Evolutionary conservation across 2,329 filamentous ascomycete genomes (phyloP).

Genomic region (Fusarium cyanostomum): DNA sequence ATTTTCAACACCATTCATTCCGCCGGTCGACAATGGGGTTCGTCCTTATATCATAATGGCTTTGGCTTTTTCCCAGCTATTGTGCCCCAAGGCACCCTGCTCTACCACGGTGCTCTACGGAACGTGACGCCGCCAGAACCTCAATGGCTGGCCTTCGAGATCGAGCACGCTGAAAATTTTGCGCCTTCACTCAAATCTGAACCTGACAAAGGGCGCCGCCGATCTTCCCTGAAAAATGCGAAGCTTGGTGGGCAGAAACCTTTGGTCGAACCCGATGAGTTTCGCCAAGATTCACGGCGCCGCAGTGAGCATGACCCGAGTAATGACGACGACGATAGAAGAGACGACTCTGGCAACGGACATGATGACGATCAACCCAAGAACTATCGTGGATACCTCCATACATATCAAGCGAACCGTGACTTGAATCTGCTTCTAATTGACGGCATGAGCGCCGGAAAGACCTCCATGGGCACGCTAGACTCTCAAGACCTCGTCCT

Average conservation of each 20-base stretch:
- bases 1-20: slow-evolving; percentile 80
- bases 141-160: slow-evolving; percentile 81
- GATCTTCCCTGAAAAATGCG: neutral
- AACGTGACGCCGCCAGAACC: slow-evolving; percentile 59
- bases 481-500: slow-evolving; percentile 74
- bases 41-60: slow-evolving; percentile 77
- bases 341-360: neutral
- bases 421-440: slow-evolving; percentile 71
- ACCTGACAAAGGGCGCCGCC: neutral
- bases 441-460: slow-evolving; percentile 75
- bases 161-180: slow-evolving; percentile 76
- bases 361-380: slow-evolving; percentile 5
- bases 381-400: slow-evolving; percentile 65
- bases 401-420: slow-evolving; percentile 69
- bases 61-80: slow-evolving; percentile 75
- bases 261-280: neutral
- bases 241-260: neutral
- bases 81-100: slow-evolving; percentile 69
- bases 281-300: slow-evolving; percentile 19
- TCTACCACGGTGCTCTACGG: slow-evolving; percentile 71
- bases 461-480: slow-evolving; percentile 71
- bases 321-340: neutral
- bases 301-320: neutral
- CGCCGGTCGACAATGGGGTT: slow-evolving; percentile 79
- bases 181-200: slow-evolving; percentile 49